Evolutionary conservation across 2,329 filamentous ascomycete genomes (phyloP).

Genomic region (Grosmannia huntii): DNA sequence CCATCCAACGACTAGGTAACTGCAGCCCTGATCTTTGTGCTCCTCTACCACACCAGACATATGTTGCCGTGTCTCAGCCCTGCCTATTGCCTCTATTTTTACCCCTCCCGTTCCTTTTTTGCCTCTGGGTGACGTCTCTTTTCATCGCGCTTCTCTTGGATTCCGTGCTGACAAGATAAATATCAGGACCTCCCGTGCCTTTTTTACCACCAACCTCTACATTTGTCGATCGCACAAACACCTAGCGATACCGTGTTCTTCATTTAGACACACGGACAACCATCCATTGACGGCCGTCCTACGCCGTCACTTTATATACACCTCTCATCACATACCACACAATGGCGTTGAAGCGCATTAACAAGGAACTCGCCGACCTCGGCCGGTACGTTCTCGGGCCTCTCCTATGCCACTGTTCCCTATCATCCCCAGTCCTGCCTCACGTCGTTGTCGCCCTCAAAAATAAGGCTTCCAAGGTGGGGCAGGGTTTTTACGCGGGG

Average conservation of each 20-base stretch:
- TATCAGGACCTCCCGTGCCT: background rate
- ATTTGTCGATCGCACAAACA: background rate
- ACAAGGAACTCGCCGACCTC: conserved; percentile 85
- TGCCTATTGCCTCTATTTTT: background rate
- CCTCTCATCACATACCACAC: conserved; percentile 14
- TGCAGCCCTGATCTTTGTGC: background rate
- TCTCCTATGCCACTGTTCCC: background rate
- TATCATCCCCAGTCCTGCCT: background rate
- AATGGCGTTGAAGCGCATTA: conserved; percentile 90
- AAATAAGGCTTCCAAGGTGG: conserved; percentile 12
- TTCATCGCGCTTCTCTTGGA: conserved; percentile 1
- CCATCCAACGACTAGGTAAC: background rate
- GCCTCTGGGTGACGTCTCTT: background rate
- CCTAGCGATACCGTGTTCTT: background rate
- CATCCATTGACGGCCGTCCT: background rate
- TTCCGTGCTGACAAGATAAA: conserved; percentile 4
- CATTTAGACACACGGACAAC: background rate
- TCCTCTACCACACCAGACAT: background rate
- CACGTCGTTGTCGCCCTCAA: background rate
- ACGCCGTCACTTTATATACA: background rate
- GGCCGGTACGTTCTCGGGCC: conserved; percentile 49
- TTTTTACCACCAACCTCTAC: background rate
- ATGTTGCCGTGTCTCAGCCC: background rate
- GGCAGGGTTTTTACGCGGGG: conserved; percentile 5
- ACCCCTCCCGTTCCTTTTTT: background rate